A percentile compares a stretch with the other conserved stretches of the same genome.
Conservation (phyloP, 2,329 filamentous ascomycete species). For the Paecilomyces sp. region DNA sequence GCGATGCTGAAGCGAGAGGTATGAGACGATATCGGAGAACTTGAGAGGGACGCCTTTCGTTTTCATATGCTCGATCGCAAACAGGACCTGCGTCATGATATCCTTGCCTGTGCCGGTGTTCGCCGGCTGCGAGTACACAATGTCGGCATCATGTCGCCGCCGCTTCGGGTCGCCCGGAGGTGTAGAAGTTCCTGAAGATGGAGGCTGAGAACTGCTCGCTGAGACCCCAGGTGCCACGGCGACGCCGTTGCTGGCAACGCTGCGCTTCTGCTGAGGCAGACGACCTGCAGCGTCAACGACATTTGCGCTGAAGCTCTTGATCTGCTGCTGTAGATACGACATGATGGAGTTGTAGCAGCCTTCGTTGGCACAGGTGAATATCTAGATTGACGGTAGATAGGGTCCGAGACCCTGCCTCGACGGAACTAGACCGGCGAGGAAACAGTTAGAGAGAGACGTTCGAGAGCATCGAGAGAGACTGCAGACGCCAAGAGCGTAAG, state of each 20-base stretch:
- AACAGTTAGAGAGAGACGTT: background rate
- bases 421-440: background rate
- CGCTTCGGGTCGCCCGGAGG: conserved; percentile 40
- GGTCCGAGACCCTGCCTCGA: background rate
- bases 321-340: conserved; percentile 61
- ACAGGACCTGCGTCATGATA: conserved; percentile 80
- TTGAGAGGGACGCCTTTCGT: conserved; percentile 62
- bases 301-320: conserved; percentile 55
- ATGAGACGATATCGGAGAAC: conserved; percentile 70
- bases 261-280: conserved; percentile 46
- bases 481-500: too few species aligned
- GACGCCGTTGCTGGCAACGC: conserved; percentile 38
- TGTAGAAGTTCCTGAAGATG: conserved; percentile 25
- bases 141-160: conserved; percentile 52
- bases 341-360: conserved; percentile 32
- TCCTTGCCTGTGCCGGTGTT: conserved; percentile 70
- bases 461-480: background rate
- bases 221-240: conserved; percentile 40
- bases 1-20: conserved; percentile 63
- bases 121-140: conserved; percentile 67
- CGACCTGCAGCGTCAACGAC: conserved; percentile 59
- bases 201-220: conserved; percentile 52
- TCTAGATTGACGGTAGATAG: background rate
- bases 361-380: conserved; percentile 2
- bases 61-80: conserved; percentile 75